These are phyloP conservation scores for Phytopythium ostracodes DNA, from an alignment of 352 stramenopile genomes.

Conservation along the genomic window DNA sequence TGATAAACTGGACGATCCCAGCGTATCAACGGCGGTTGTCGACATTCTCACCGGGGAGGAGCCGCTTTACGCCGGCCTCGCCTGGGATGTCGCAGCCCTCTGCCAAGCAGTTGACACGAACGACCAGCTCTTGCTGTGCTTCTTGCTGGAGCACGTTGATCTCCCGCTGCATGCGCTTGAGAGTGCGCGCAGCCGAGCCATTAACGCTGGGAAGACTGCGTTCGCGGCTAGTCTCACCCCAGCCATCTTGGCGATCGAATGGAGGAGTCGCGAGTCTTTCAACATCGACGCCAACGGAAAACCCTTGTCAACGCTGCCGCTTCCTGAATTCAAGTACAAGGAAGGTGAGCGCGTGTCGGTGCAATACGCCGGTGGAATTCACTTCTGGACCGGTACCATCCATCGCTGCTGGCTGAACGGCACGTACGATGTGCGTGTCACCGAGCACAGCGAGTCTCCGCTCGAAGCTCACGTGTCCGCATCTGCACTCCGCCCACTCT, in stretches of 20 bases:
- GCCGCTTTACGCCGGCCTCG: neutral
- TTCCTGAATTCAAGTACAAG: neutral
- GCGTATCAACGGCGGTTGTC: neutral
- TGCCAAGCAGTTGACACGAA: slow-evolving; percentile 8
- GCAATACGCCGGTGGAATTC: neutral
- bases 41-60: slow-evolving; percentile 14
- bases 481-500: neutral
- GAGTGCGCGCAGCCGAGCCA: slow-evolving; percentile 6
- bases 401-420: slow-evolving; percentile 16
- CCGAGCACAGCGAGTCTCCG: neutral
- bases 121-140: slow-evolving; percentile 11
- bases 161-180: slow-evolving; percentile 4
- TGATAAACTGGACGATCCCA: slow-evolving; percentile 4
- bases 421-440: slow-evolving; percentile 18
- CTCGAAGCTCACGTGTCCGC: neutral
- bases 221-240: neutral
- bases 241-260: neutral
- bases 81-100: slow-evolving; percentile 16
- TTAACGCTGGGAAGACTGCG: neutral
- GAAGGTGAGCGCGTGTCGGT: slow-evolving; percentile 8
- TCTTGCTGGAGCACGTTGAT: slow-evolving; percentile 15
- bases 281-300: neutral
- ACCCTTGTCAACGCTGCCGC: neutral
- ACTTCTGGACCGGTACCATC: slow-evolving; percentile 13
- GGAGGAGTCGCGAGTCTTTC: neutral